Percentiles rank a stretch among this genome's conserved stretches.
phyloP scores from a whole-genome alignment of 345 rosid genomes.

The Dovyalis caffra region DNA sequence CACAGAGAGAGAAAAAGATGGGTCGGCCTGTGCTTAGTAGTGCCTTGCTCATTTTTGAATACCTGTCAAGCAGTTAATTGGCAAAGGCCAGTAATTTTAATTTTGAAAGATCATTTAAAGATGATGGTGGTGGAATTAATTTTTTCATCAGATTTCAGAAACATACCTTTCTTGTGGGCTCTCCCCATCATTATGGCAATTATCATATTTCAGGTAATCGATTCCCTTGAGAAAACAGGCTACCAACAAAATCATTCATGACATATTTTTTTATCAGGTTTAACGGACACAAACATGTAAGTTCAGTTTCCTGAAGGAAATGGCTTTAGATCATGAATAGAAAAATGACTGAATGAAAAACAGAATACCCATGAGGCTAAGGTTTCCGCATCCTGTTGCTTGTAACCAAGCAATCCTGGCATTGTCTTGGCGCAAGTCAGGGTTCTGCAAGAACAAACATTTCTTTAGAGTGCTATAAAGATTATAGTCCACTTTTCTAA shows the following conservation, averaged over 20 bases:
- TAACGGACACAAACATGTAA: no score
- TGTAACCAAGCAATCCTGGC: neutral
- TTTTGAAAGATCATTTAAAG: no score
- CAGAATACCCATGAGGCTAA: neutral
- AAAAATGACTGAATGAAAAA: no score
- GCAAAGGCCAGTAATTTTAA: no score
- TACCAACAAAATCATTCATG: neutral
- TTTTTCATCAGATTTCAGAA: no score
- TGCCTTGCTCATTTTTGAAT: neutral
- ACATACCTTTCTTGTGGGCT: neutral
- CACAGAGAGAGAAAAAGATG: neutral
- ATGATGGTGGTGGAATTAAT: no score
- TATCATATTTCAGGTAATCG: conserved; percentile 1
- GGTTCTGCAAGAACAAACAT: neutral
- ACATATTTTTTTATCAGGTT: no score
- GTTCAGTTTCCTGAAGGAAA: no score
- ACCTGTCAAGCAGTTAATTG: neutral
- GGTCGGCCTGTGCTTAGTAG: neutral
- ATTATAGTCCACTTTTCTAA: no score
- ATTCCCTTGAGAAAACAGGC: neutral
- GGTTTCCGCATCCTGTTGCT: neutral
- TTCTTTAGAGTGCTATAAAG: neutral
- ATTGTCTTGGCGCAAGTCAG: neutral
- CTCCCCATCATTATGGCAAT: neutral
- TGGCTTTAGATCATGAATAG: no score